Evolutionary conservation across 148 eudicot species (phyloP).

Genomic region (Persicaria tinctoria): DNA sequence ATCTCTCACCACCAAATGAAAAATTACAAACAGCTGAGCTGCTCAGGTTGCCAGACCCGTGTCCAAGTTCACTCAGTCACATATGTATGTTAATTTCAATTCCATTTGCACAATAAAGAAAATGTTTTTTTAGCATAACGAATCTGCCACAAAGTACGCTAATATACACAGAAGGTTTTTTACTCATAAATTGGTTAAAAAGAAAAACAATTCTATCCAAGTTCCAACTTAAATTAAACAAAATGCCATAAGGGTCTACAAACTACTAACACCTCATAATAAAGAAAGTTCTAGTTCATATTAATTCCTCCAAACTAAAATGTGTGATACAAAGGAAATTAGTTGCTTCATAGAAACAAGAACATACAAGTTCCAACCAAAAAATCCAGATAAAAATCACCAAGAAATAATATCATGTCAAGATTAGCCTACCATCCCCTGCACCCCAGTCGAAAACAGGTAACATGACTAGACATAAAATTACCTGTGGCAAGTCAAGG

Average conservation of each 20-base stretch:
- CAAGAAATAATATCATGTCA: background rate
- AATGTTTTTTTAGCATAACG: too few relatives aligned
- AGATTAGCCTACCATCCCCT: background rate
- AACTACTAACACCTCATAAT: background rate
- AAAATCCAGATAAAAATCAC: background rate
- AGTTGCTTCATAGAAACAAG: background rate
- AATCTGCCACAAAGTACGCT: too few relatives aligned
- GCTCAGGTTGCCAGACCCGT: too few relatives aligned
- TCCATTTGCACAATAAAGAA: background rate
- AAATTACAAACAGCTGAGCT: too few relatives aligned
- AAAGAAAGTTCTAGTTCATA: background rate
- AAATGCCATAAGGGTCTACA: background rate
- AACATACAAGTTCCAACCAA: background rate
- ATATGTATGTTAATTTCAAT: background rate
- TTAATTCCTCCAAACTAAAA: background rate
- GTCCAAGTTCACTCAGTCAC: too few relatives aligned
- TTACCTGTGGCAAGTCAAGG: constrained; percentile 88
- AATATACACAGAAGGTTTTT: too few relatives aligned
- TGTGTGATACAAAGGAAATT: background rate
- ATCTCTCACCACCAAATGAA: too few relatives aligned
- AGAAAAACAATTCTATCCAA: too few relatives aligned
- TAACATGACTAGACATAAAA: background rate
- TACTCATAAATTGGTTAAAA: too few relatives aligned
- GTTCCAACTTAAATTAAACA: too few relatives aligned
- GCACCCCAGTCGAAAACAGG: background rate